Evolutionary conservation across 371 early-diverging fungal genomes (phyloP).

Genomic region (Rhizomucor miehei): DNA sequence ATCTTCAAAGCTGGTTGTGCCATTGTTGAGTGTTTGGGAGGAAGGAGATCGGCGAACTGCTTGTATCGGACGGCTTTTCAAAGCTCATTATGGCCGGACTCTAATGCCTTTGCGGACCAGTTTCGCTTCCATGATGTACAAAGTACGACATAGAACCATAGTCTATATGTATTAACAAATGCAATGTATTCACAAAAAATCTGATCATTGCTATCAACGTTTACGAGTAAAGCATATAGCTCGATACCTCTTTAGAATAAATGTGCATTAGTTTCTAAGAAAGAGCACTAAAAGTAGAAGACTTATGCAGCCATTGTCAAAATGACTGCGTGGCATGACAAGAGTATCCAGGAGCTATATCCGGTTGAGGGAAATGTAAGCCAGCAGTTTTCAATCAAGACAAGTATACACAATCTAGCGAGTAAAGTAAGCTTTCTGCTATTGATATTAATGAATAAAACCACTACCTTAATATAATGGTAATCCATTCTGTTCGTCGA

Average conservation of each 20-base stretch:
- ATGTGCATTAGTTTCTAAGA: too few relatives aligned
- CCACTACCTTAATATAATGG: neutral
- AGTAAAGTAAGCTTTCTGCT: neutral
- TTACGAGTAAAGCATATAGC: too few relatives aligned
- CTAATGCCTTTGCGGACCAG: too few relatives aligned
- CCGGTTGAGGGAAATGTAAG: conserved; percentile 45
- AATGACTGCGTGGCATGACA: conserved; percentile 27
- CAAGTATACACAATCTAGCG: neutral
- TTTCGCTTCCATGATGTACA: too few relatives aligned
- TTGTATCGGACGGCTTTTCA: too few relatives aligned
- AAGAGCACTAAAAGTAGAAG: neutral
- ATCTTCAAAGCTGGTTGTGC: conserved; percentile 35
- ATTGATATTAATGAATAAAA: neutral
- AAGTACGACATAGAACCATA: too few relatives aligned
- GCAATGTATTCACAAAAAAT: too few relatives aligned
- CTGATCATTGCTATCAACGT: too few relatives aligned
- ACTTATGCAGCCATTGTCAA: neutral
- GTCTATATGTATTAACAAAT: too few relatives aligned
- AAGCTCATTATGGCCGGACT: too few relatives aligned
- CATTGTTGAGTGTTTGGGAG: conserved; percentile 5
- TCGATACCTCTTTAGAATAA: too few relatives aligned
- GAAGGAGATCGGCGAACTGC: too few relatives aligned
- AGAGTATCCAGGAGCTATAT: conserved; percentile 31
- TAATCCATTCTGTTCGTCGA: neutral
- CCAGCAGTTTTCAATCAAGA: conserved; percentile 45